A percentile compares a stretch with the other conserved stretches of the same genome.
Conservation (phyloP, 148 eudicot genomes). For the Silene uniflora region DNA sequence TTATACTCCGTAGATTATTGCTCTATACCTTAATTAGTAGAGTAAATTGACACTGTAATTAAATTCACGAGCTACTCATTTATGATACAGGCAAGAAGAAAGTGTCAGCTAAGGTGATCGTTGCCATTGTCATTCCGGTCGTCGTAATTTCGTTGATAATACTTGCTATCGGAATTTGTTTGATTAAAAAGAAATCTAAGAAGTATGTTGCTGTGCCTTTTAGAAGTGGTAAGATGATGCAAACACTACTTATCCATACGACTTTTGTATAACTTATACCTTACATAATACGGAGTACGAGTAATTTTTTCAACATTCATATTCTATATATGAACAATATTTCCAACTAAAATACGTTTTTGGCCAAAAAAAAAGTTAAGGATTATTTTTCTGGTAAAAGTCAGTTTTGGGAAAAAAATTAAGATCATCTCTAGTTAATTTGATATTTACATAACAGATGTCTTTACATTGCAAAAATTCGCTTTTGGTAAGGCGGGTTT, state of each 20-base stretch:
- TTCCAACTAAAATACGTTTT: too few relatives aligned
- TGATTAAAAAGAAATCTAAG: slow-evolving; percentile 15
- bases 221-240: slow-evolving; percentile 19
- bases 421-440: too few relatives aligned
- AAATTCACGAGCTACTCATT: not conserved
- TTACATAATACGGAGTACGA: too few relatives aligned
- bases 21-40: not conserved
- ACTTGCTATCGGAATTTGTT: slow-evolving; percentile 11
- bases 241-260: not conserved
- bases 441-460: too few relatives aligned
- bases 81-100: slow-evolving; percentile 18
- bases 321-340: too few relatives aligned
- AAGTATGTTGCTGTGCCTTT: slow-evolving; percentile 13
- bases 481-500: too few relatives aligned
- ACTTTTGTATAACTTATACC: not conserved
- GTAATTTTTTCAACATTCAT: too few relatives aligned
- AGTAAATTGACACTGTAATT: not conserved
- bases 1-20: too few relatives aligned
- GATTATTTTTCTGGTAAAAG: too few relatives aligned
- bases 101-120: slow-evolving; percentile 12
- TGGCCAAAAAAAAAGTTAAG: too few relatives aligned
- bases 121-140: slow-evolving; percentile 21
- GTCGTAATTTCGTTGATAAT: not conserved
- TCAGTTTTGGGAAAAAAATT: too few relatives aligned
- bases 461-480: too few relatives aligned